phyloP scores from a whole-genome alignment of 495 filamentous ascomycete genomes.

The Hyaloscypha variabilis region DNA sequence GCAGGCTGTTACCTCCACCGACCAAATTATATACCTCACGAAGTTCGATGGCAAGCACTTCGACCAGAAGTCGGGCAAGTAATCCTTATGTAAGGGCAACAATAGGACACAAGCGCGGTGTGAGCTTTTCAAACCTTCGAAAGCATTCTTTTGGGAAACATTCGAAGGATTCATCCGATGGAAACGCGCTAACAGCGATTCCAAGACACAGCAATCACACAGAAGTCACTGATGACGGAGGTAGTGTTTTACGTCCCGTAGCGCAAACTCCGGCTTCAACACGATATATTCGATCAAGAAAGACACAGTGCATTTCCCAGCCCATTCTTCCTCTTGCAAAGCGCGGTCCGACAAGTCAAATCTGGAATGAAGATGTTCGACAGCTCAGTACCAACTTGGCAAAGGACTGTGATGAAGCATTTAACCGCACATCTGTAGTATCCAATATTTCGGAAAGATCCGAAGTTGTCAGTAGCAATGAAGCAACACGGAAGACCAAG shows the following conservation, averaged over 20 bases:
- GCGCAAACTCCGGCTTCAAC: conserved; percentile 18
- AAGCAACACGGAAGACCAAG: background rate
- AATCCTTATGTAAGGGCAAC: conserved; percentile 50
- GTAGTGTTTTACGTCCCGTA: conserved; percentile 11
- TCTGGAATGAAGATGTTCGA: conserved; percentile 51
- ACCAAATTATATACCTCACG: conserved; percentile 38
- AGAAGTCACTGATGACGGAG: conserved; percentile 29
- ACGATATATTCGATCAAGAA: conserved; percentile 32
- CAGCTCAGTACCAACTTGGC: conserved; percentile 51
- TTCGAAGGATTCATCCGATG: background rate
- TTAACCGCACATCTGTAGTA: conserved; percentile 50
- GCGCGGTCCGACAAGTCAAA: conserved; percentile 18
- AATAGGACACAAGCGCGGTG: conserved; percentile 69
- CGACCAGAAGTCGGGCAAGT: conserved; percentile 60
- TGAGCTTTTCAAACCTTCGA: conserved; percentile 72
- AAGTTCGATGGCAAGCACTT: conserved; percentile 55
- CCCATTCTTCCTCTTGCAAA: conserved; percentile 7
- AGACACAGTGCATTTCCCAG: conserved; percentile 17
- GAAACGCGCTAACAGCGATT: conserved; percentile 21
- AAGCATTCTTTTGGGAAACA: conserved; percentile 26
- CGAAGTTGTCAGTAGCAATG: background rate
- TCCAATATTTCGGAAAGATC: conserved; percentile 25
- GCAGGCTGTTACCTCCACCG: conserved; percentile 26
- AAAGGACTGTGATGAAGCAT: conserved; percentile 69
- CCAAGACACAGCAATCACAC: conserved; percentile 28